Evolutionary conservation across 805 yeast species (phyloP), one percentile per base, ranked within the genome.

Genomic region (Cyberlindnera maclurae): DNA sequence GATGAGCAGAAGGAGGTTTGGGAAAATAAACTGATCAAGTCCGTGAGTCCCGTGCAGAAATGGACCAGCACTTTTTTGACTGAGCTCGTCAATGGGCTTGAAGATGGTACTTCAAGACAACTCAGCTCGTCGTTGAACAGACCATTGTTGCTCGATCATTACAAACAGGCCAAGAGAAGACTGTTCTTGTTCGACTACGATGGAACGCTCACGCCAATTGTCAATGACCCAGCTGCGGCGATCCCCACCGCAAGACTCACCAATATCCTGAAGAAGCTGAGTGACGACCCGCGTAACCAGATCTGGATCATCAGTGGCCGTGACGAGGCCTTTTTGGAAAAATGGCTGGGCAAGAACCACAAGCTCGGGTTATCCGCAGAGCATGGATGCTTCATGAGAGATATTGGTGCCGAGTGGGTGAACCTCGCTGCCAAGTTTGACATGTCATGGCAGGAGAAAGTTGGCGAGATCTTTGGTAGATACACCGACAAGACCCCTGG

Each of bases 271-370:
- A 67, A 72, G 20, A 64, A 68, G 24, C 67, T 93, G 38, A 68
- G 82, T 3, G 67, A 68, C 12, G 97, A 90, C 58, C 87, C 90
- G 6, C 69, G 69, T 43, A 93, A 93, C 62, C 81, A 79, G 57
- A 79, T 93, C 31, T 93, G 98, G 98, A 77, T 93, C 47, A 90
- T 93, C 43, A 82, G 94, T 30, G 99, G 99, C 2, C 76, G 99
- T 50, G 99, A 93, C 60, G 95, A 85, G 63, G 75, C 69, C 36
- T 93, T 93, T 55, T 70, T 93, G 52, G 94, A 83, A 45, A 77
- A 79, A 61, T 88, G 96, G 93, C 65, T 89, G 45, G 97, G 97
- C 7, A 40, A 36, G 29, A 71, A 71, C 45, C 68, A 71, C 15
- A 61, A 69, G 31, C 64, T 93, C 26, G 96, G 97, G 2, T 68